A percentile compares a stretch with the other conserved stretches of the same genome.
phyloP scores from a whole-genome alignment of 345 rosid genomes.

The Noccaea caerulescens region DNA sequence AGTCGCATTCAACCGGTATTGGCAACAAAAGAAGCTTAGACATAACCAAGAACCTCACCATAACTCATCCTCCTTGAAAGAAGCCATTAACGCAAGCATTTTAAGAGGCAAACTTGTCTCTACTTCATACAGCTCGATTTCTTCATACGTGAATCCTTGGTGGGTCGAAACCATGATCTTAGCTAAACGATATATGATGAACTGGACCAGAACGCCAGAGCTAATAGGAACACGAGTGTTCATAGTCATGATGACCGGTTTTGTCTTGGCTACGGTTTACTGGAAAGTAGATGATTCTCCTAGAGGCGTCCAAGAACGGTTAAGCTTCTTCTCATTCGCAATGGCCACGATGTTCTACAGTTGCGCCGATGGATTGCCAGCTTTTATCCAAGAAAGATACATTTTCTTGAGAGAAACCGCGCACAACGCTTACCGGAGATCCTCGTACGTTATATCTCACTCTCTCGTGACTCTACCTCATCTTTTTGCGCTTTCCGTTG shows the following conservation, averaged over 20 bases:
- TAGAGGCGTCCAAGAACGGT: slow-evolving; percentile 53
- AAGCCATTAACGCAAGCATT: slow-evolving; percentile 41
- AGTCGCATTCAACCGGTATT: slow-evolving; percentile 66
- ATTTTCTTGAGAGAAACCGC: slow-evolving; percentile 75
- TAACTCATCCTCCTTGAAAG: slow-evolving; percentile 34
- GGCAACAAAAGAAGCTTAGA: slow-evolving; percentile 50
- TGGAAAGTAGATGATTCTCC: slow-evolving; percentile 53
- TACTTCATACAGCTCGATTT: slow-evolving; percentile 33
- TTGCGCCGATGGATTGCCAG: slow-evolving; percentile 52
- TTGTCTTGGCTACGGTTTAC: slow-evolving; percentile 65
- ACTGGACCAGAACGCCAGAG: slow-evolving; percentile 45
- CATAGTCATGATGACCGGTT: slow-evolving; percentile 50
- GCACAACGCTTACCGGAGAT: slow-evolving; percentile 59
- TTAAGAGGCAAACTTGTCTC: slow-evolving; percentile 40
- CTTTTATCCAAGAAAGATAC: slow-evolving; percentile 65
- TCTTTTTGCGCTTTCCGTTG: slow-evolving; percentile 58
- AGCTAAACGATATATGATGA: slow-evolving; percentile 48
- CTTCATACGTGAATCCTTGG: slow-evolving; percentile 39
- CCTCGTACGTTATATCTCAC: slow-evolving; percentile 84
- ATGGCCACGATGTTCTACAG: slow-evolving; percentile 54
- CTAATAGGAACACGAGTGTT: slow-evolving; percentile 38
- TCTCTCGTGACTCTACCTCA: slow-evolving; percentile 67
- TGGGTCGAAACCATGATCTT: slow-evolving; percentile 36
- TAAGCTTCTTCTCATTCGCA: slow-evolving; percentile 58
- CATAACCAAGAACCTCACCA: slow-evolving; percentile 24